Evolutionary conservation across 202 grass and related monocot species (phyloP).

Genomic region (Setaria italica): DNA sequence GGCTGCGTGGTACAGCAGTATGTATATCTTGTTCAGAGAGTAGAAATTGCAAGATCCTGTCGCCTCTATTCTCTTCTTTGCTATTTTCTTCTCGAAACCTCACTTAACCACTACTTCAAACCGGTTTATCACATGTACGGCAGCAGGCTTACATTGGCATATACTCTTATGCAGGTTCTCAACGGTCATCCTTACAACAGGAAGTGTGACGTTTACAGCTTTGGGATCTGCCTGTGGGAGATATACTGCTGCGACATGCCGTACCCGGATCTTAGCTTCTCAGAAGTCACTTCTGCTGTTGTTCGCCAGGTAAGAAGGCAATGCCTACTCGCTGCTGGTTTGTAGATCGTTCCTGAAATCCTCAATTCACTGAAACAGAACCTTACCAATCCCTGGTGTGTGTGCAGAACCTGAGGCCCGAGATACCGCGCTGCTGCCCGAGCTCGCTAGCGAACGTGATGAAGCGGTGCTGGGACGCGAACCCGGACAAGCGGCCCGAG

Average conservation of each 20-base stretch:
- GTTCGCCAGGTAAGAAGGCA: conserved; percentile 76
- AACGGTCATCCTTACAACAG: conserved; percentile 97
- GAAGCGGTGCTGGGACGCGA: conserved; percentile 98
- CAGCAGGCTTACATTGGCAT: conserved; percentile 16
- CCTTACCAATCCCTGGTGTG: not conserved
- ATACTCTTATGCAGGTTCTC: conserved; percentile 68
- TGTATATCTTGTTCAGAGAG: conserved; percentile 2
- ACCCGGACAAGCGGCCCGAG: conserved; percentile 86
- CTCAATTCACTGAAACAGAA: conserved; percentile 2
- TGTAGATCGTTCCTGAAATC: conserved; percentile 3
- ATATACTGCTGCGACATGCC: conserved; percentile 99
- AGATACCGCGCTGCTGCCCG: conserved; percentile 96
- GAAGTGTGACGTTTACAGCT: conserved; percentile 99
- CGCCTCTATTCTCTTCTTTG: not conserved
- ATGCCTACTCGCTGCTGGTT: too few species aligned
- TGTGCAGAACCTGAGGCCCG: conserved; percentile 94
- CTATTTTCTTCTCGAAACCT: not conserved
- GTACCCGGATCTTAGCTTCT: conserved; percentile 97
- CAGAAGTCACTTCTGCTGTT: conserved; percentile 94
- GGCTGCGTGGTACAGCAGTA: not conserved
- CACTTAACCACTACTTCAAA: not conserved
- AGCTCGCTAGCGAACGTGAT: conserved; percentile 87
- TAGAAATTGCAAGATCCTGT: not conserved
- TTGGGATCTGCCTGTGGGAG: conserved; percentile 98
- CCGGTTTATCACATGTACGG: not conserved